Evolutionary conservation across 352 stramenopile species (phyloP), one percentile per base, ranked within the genome.

Genomic region (Achlya hypogyna): DNA sequence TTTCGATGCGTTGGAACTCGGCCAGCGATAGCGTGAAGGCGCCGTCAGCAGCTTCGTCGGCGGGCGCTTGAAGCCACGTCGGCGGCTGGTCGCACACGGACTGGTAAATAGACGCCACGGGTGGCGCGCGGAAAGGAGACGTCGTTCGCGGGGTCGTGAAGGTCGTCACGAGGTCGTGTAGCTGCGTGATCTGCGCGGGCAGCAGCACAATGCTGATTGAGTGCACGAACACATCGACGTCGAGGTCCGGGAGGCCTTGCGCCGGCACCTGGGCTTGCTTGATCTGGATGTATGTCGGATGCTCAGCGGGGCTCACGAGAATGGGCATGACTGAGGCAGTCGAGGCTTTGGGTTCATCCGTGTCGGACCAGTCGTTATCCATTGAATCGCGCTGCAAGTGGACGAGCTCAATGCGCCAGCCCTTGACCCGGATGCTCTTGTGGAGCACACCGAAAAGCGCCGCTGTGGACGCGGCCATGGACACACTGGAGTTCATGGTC

Each of bases 1-100:
- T 78, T 38, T 95, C 86, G 45, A 95, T 95, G 18, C 86, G 82
- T 62, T 93, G 75, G 47, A 95, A 95, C 42, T 93, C 86, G 25
- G 76, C 81, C 16, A 90, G 76, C 12, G 83, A 93, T 27, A 95
- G 71, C 29, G 86, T 87, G 10, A 89, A 43, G 8, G 64, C 73
- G 14, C 54, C 69, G 5, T 59, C 63, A 45, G 51, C 69, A 12
- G 43, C 60, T 28, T 76, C 74, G 40, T 90, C 74, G 28, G 81
- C 69, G 9, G 72, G 62, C 62, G 91, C 69, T 49, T 49, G 42
- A 49, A 49, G 42, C 86, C 86, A 95, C 14, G 67, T 68, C 5
- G 84, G 79, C 18, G 72, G 64, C 40, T 79, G 66, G 18, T 91
- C 81, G 63, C 86, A 95, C 23, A 95, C 75, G 1, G 86, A 95